These are phyloP conservation scores for Mycena sp. DNA, from an alignment of 1,284 basidiomycete species.

Conservation along the genomic window DNA sequence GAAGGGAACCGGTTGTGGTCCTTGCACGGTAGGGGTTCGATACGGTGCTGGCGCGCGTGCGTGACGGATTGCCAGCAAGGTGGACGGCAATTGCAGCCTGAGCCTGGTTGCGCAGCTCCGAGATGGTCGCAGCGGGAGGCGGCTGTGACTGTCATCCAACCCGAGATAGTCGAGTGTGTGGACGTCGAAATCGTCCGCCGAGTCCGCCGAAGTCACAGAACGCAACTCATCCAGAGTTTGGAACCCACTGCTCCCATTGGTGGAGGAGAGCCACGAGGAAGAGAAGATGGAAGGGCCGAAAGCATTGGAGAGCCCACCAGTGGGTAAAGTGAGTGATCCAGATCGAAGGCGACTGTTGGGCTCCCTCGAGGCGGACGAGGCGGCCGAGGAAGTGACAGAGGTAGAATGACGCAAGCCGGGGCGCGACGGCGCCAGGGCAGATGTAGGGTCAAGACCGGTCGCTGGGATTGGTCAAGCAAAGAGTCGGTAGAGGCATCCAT, in stretches of 20 bases:
- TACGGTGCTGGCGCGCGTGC: constrained; percentile 89
- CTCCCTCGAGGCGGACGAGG: constrained; percentile 67
- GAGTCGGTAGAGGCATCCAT: constrained; percentile 70
- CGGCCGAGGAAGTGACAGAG: constrained; percentile 69
- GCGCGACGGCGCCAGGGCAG: constrained; percentile 59
- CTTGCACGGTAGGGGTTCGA: constrained; percentile 83
- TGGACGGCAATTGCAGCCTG: constrained; percentile 89
- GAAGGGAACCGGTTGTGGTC: constrained; percentile 61
- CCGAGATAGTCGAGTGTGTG: constrained; percentile 96
- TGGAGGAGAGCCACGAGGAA: constrained; percentile 84
- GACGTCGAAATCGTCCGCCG: constrained; percentile 90
- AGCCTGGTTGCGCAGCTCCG: constrained; percentile 86
- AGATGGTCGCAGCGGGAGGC: constrained; percentile 82
- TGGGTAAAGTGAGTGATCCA: constrained; percentile 85
- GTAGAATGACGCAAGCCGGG: constrained; percentile 83
- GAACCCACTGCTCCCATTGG: constrained; percentile 64
- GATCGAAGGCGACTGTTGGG: constrained; percentile 87
- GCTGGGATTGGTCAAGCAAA: constrained; percentile 67
- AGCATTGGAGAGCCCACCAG: constrained; percentile 82
- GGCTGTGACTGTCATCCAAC: constrained; percentile 80
- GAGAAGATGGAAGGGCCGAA: constrained; percentile 90
- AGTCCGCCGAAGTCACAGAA: constrained; percentile 80
- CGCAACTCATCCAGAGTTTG: constrained; percentile 80
- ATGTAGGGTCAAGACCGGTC: constrained; percentile 53
- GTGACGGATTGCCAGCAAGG: constrained; percentile 74